Conservation (phyloP, 1,284 basidiomycete species). For the Ceratobasidium sp. region DNA sequence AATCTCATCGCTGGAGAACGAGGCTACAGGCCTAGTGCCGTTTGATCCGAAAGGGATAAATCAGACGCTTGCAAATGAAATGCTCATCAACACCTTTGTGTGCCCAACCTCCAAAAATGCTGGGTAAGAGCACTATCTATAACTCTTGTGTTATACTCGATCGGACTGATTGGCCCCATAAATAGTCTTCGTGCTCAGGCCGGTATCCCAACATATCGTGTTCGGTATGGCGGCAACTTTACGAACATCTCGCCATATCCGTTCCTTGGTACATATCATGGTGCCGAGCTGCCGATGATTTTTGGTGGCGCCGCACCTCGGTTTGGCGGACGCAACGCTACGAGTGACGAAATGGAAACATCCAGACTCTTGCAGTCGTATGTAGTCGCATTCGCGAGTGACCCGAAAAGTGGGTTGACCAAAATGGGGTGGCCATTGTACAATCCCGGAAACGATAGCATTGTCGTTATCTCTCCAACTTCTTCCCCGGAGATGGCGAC, state of each 20-base stretch:
- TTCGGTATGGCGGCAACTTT: slow-evolving; percentile 10
- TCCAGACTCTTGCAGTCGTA: not conserved
- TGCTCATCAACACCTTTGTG: not conserved
- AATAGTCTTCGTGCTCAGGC: slow-evolving; percentile 12
- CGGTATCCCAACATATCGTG: slow-evolving; percentile 5
- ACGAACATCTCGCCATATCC: slow-evolving; percentile 12
- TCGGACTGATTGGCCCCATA: not conserved
- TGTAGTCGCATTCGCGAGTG: slow-evolving; percentile 17
- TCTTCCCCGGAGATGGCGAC: not conserved
- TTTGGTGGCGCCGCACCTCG: slow-evolving; percentile 7
- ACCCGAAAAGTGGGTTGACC: not conserved
- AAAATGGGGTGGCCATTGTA: slow-evolving; percentile 19
- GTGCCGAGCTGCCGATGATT: not conserved
- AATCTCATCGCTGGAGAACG: slow-evolving; percentile 18
- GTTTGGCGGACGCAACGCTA: slow-evolving; percentile 23
- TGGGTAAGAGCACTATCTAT: not conserved
- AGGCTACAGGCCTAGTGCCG: slow-evolving; percentile 24
- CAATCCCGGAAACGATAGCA: slow-evolving; percentile 30
- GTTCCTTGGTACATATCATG: slow-evolving; percentile 18
- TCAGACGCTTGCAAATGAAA: slow-evolving; percentile 7
- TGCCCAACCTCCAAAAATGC: slow-evolving; percentile 23
- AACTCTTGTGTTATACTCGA: not conserved
- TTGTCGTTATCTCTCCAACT: slow-evolving; percentile 4
- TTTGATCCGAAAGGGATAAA: slow-evolving; percentile 30
- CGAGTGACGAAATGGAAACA: not conserved